These are phyloP conservation scores for Saccharomycopsis javanensis DNA, from an alignment of 805 yeast species.

Conservation along the genomic window DNA sequence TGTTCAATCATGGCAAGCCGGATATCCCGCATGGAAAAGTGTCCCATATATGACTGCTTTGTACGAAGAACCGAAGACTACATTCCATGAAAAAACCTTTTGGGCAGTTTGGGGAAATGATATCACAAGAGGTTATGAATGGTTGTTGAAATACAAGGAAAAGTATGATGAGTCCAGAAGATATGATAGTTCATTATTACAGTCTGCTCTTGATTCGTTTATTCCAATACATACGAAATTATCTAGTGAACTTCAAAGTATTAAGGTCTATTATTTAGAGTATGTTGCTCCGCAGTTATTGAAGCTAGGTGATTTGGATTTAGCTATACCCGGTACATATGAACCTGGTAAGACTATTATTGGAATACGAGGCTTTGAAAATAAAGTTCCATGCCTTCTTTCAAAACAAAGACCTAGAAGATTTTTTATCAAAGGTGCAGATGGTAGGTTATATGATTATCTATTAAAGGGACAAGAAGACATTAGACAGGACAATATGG, in stretches of 20 bases:
- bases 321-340: conserved; percentile 93
- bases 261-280: conserved; percentile 36
- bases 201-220: conserved; percentile 15
- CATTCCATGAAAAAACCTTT: conserved; percentile 86
- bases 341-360: conserved; percentile 73
- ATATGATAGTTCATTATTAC: conserved; percentile 13
- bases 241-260: conserved; percentile 51
- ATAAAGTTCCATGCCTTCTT: conserved; percentile 75
- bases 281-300: conserved; percentile 88
- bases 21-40: conserved; percentile 91
- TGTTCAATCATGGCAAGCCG: conserved; percentile 85
- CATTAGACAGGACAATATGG: conserved; percentile 92
- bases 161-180: conserved; percentile 59
- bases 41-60: conserved; percentile 81
- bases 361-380: conserved; percentile 66
- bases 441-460: conserved; percentile 83
- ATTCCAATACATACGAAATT: conserved; percentile 72
- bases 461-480: conserved; percentile 93
- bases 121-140: conserved; percentile 82
- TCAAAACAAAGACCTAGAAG: conserved; percentile 95
- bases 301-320: conserved; percentile 65
- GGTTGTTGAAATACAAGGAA: conserved; percentile 79
- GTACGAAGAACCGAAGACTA: conserved; percentile 77
- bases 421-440: conserved; percentile 70
- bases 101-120: conserved; percentile 92